Base-by-base conservation (phyloP, 352 stramenopile species). In the Globisporangium sylvaticum region DNA sequence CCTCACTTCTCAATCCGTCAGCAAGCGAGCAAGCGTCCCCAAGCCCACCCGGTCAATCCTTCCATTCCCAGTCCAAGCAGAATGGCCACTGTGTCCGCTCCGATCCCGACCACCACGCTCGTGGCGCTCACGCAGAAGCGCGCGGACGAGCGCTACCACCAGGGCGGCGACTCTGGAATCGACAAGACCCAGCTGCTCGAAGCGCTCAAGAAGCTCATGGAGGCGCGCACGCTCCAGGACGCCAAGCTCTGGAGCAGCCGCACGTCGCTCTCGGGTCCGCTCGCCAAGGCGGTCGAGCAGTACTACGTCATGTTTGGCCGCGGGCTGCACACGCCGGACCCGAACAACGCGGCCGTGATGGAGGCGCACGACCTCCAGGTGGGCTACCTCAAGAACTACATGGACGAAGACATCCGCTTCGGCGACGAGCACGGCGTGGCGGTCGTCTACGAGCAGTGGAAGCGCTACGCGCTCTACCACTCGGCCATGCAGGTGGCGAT, bases 401-500 rank as follows among this genome's bases (percentile, higher is more conserved):
- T 86, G 69, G 73, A 76, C 42, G 69, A 72, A 3, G 68, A 77
- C 58, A 69, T 88, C 32, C 70, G 68, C 8, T 88, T 88, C 39
- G 61, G 65, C 25, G 57, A 64, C n/a, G 66, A 64, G 20, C n/a
- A 27, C 20, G 69, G 66, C 20, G 12, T 65, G 9, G 22, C 27
- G n/a, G 34, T 46, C 29, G 50, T 75, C 29, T 63, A 72, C 29
- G 69, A 73, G 46, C 66, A 73, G 58, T 75, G 66, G 66, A 59
- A 58, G 39, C 66, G 66, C 25, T 73, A 75, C 66, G 59, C 66
- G 42, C 56, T 39, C 37, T 60, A 70, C 54, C 66, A 73, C 52
- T 62, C 55, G 57, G 42, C 64, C 37, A 63, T 75, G 44, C 24
- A 67, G 31, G 44, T 75, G 5, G 66, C 68, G 25, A 46, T 67